phyloP scores from a whole-genome alignment of 495 filamentous ascomycete genomes.

The Cladorrhinum samala region DNA sequence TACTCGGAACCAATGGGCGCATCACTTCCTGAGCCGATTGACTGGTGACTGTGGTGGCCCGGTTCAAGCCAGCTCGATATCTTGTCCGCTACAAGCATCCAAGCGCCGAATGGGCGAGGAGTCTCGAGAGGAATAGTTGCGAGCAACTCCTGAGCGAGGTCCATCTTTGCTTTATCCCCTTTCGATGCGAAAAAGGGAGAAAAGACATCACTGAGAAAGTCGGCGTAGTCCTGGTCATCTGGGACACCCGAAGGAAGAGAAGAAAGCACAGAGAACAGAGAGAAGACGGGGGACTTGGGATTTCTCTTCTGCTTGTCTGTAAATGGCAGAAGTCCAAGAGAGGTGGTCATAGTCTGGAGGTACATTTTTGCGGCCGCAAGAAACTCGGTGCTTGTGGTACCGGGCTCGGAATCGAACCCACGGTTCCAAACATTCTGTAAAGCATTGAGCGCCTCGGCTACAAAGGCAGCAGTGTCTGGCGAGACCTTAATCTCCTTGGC shows the following conservation, averaged over 20 bases:
- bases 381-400: conserved; percentile 39
- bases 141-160: conserved; percentile 38
- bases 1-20: conserved; percentile 52
- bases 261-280: conserved; percentile 46
- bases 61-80: conserved; percentile 26
- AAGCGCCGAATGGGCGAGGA: conserved; percentile 34
- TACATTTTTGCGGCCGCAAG: conserved; percentile 55
- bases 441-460: conserved; percentile 62
- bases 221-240: conserved; percentile 37
- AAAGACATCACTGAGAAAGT: conserved; percentile 37
- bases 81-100: conserved; percentile 35
- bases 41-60: conserved; percentile 27
- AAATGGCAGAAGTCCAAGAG: conserved; percentile 67
- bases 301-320: conserved; percentile 57
- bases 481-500: conserved; percentile 88
- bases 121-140: conserved; percentile 31
- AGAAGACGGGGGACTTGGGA: conserved; percentile 39
- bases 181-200: conserved; percentile 42
- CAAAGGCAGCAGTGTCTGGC: conserved; percentile 69
- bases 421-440: conserved; percentile 62
- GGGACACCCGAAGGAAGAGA: conserved; percentile 33
- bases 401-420: conserved; percentile 15
- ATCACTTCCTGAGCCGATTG: conserved; percentile 28
- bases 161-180: conserved; percentile 33
- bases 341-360: conserved; percentile 53